Conservation (phyloP, 139 green algal species). For the Micromonas pusilla region DNA sequence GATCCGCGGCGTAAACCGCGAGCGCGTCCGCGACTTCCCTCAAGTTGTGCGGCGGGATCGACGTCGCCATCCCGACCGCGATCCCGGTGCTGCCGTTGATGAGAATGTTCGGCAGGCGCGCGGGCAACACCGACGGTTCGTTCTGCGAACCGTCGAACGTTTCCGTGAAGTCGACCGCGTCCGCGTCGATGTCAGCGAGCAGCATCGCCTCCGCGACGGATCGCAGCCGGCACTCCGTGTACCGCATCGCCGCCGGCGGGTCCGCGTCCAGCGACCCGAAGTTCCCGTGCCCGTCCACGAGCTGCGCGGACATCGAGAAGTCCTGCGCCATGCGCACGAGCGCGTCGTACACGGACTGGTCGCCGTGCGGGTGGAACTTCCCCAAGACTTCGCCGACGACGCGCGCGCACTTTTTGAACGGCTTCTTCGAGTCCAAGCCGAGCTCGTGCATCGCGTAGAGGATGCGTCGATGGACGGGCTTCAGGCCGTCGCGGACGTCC, state of each 20-base stretch:
- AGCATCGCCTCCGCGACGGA: conserved; percentile 54
- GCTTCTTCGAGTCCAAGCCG: conserved; percentile 64
- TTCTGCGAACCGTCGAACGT: conserved; percentile 81
- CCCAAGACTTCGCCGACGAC: conserved; percentile 97
- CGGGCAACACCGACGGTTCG: conserved; percentile 86
- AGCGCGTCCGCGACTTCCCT: conserved; percentile 71
- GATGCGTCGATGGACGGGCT: conserved; percentile 95
- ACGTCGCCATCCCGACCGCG: conserved; percentile 91
- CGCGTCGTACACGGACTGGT: conserved; percentile 85
- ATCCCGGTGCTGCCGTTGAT: conserved; percentile 91
- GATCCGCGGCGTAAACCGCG: conserved; percentile 65
- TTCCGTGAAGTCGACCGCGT: conserved; percentile 69
- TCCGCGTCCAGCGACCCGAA: conserved; percentile 94
- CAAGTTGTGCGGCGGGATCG: conserved; percentile 95
- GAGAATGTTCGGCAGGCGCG: conserved; percentile 79
- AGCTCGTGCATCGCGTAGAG: conserved; percentile 95
- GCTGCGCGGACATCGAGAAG: conserved; percentile 65
- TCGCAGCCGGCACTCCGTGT: conserved; percentile 57
- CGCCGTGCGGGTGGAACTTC: conserved; percentile 96
- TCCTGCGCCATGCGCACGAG: conserved; percentile 89
- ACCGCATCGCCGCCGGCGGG: conserved; percentile 91
- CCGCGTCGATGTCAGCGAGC: conserved; percentile 69
- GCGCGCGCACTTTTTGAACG: conserved; percentile 83
- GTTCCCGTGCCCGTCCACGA: conserved; percentile 94
- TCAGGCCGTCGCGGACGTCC: conserved; percentile 93